Base-by-base conservation (phyloP, 2,329 filamentous ascomycete genomes). In the Penicillium occitanis region DNA sequence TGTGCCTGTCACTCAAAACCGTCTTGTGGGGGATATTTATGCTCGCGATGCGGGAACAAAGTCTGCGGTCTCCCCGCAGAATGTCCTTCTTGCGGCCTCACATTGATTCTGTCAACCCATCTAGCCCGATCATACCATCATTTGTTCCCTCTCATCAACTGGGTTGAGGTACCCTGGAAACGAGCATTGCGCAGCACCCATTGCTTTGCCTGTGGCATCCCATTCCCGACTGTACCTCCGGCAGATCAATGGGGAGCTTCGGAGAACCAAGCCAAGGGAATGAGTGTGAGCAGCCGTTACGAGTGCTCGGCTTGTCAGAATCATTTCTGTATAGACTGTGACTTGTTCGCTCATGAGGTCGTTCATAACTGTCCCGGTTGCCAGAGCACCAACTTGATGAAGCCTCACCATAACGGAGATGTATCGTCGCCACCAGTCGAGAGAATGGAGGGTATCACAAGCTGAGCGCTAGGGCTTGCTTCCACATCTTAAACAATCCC, bases 291-390 rank as follows among this genome's bases (percentile, higher is more conserved):
- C 74, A 89, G 90, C 58, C 83, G 95, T 61, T 99, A 99, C 76
- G 91, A 91, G 67, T 99, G 95, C 76, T 87, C 90, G 71, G 88
- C 90, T n/a, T 99, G 95, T 78, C 80, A 85, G 2, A 89, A 91
- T 67, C 94, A 98, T 79, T 99, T 98, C 76, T 99, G 95, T 82
- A 96, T 99, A 70, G 95, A 99, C 77, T 99, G 95, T 77, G 95
- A 99, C 77, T 88, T 97, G 28, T 97, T 95, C 80, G 91, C 92
- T 28, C 95, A 99, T 76, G 93, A 97, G 80, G 88, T 96, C 13
- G 86, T 97, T 61, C 94, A 99, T 76, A 98, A 98, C 78, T 99
- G 95, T 74, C 93, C 95, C 0, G 94, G 94, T 0, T 99, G 95
- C 77, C 90, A 89, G 70, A 83, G 82, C 70, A 75, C 71, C 61